Conservation (phyloP, 176 grass and related monocot species). For the Rhynchospora tenuis region DNA sequence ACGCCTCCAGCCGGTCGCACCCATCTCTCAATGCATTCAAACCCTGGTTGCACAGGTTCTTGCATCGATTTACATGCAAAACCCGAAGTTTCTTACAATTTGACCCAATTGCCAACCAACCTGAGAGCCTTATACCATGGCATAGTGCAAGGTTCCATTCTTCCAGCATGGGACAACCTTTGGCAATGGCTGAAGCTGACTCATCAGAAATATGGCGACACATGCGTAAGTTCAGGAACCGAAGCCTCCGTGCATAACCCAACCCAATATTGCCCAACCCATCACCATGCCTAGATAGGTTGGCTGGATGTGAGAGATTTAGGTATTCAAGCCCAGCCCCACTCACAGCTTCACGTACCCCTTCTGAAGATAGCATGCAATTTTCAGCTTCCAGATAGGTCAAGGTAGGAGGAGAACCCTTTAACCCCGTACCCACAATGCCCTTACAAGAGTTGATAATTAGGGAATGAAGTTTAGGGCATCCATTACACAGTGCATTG, state of each 20-base stretch:
- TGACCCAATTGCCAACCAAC: slow-evolving; percentile 65
- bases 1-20: slow-evolving; percentile 42
- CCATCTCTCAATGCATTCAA: slow-evolving; percentile 53
- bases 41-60: slow-evolving; percentile 56
- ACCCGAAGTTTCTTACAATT: slow-evolving; percentile 53
- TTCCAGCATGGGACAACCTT: slow-evolving; percentile 55
- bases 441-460: slow-evolving; percentile 59
- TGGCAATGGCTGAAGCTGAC: slow-evolving; percentile 56
- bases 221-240: slow-evolving; percentile 61
- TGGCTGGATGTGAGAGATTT: slow-evolving; percentile 56
- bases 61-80: slow-evolving; percentile 71
- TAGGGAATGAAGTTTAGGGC: slow-evolving; percentile 41
- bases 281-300: slow-evolving; percentile 33
- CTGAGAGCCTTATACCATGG: slow-evolving; percentile 51
- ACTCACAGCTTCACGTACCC: slow-evolving; percentile 40
- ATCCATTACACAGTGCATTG: slow-evolving; percentile 40
- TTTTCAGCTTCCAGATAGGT: slow-evolving; percentile 78
- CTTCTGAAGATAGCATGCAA: slow-evolving; percentile 60
- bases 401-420: slow-evolving; percentile 44
- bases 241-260: slow-evolving; percentile 41
- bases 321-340: slow-evolving; percentile 58
- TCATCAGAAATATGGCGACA: slow-evolving; percentile 57
- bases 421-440: slow-evolving; percentile 63
- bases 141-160: slow-evolving; percentile 83
- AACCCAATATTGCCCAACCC: slow-evolving; percentile 35